Base-by-base conservation (phyloP, 345 rosid genomes). In the Hirschfeldia incana region DNA sequence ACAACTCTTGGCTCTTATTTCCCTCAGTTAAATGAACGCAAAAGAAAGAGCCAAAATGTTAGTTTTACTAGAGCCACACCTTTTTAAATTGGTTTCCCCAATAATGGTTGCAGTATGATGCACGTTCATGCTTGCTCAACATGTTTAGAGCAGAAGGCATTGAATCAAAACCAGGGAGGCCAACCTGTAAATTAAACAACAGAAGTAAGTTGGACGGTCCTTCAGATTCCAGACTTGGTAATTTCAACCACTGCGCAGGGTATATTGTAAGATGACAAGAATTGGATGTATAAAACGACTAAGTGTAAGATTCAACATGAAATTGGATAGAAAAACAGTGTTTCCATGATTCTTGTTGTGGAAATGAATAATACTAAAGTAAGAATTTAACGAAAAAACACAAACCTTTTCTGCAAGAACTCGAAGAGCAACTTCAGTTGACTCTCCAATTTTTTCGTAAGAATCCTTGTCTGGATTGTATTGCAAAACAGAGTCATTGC, bases 101-200 rank as follows among this genome's bases (percentile, higher is more conserved):
- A 49, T 95, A 89, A 85, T 89, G 97, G 86, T 93, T 95, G 87
- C 98, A 95, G 84, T 95, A 95, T 15, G 99, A 93, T 13, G 98
- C 99, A 67, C 98, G 98, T 73, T 93, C 97, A 84, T 91, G 98
- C 83, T 91, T 95, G 89, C 94, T 95, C 82, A 95, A 86, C 89
- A 91, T 83, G 76, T 91, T 85, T 81, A 95, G 79, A 51, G 98
- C 90, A 84, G 91, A 90, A 80, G 98, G 93, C 97, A 95, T 90
- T 76, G 97, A 91, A 86, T 95, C 99, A 88, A 95, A 95, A 77
- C 98, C 99, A 81, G 99, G 99, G 85, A 95, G 97, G 64, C 99
- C 99, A 86, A 95, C 91, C 99, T 95, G 90, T 74, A 80, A 83
- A 85, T 51, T 83, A 46, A 71, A 76, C 57, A 67, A 78, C 49